A percentile compares a stretch with the other conserved stretches of the same genome.
Evolutionary conservation across 768 basidiomycete genomes (phyloP).

Genomic region (Phaeolepiota aurea): DNA sequence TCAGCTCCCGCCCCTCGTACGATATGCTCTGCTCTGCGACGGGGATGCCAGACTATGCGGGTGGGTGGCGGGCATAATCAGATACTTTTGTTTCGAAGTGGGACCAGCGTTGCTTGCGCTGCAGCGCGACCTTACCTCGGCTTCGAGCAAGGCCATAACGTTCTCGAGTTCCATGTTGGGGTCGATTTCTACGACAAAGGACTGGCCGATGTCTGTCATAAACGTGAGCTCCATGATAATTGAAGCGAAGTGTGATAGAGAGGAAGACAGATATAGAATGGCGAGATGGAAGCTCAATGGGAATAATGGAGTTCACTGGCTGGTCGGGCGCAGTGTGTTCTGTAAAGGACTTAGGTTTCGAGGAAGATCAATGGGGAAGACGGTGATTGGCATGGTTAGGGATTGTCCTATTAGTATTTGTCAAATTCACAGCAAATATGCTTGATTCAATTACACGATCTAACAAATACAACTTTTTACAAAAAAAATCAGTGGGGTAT

Average conservation of each 20-base stretch:
- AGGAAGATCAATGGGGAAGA: neutral
- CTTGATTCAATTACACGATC: too few species aligned
- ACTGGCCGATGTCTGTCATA: slow-evolving; percentile 55
- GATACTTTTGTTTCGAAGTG: too few species aligned
- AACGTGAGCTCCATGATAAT: slow-evolving; percentile 63
- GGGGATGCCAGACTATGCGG: slow-evolving; percentile 63
- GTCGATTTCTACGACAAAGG: slow-evolving; percentile 75
- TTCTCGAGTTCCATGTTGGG: slow-evolving; percentile 87
- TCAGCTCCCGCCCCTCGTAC: slow-evolving; percentile 58
- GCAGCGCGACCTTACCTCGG: slow-evolving; percentile 90
- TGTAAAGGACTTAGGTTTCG: slow-evolving; percentile 1
- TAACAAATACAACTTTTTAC: too few species aligned
- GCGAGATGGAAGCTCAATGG: too few species aligned
- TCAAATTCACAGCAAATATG: too few species aligned
- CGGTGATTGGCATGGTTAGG: too few species aligned
- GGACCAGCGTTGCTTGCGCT: too few species aligned
- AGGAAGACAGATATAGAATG: slow-evolving; percentile 4
- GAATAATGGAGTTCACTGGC: too few species aligned
- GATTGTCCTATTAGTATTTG: too few species aligned
- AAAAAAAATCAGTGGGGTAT: slow-evolving; percentile 10
- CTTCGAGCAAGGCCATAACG: slow-evolving; percentile 90
- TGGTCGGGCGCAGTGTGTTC: too few species aligned
- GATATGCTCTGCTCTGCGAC: slow-evolving; percentile 66
- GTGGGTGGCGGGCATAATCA: neutral
- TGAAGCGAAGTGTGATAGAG: slow-evolving; percentile 6